Evolutionary conservation across 345 rosid species (phyloP).

Genomic region (Populus pruinosa): DNA sequence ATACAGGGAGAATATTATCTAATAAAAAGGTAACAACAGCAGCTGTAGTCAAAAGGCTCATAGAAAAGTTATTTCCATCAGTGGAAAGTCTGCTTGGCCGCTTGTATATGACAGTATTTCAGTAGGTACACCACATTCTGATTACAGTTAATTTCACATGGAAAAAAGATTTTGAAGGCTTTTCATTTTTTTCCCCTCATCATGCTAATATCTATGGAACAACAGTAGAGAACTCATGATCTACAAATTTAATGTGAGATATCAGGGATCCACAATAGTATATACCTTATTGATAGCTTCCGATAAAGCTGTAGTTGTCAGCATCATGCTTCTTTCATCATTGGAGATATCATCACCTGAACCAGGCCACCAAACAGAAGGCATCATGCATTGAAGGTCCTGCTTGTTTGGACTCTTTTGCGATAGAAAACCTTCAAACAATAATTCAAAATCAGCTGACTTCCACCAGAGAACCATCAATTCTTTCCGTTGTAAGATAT

Average conservation of each 20-base stretch:
- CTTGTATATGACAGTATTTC: neutral
- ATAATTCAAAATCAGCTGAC: conserved; percentile 59
- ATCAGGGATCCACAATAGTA: neutral
- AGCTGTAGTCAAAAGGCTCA: neutral
- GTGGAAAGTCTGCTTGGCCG: neutral
- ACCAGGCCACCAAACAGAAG: conserved; percentile 99
- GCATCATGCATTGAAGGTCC: conserved; percentile 82
- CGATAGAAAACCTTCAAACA: conserved; percentile 86
- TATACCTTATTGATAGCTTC: conserved; percentile 78
- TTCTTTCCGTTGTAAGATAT: conserved; percentile 67
- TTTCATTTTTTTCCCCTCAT: neutral
- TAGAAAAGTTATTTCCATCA: neutral
- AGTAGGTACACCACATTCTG: neutral
- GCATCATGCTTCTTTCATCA: conserved; percentile 68
- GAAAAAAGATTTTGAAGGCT: neutral
- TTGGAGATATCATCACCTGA: conserved; percentile 71
- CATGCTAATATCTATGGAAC: neutral
- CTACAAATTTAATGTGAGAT: neutral
- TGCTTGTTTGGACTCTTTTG: conserved; percentile 68
- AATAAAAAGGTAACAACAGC: neutral
- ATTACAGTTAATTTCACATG: neutral
- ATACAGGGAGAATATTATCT: neutral
- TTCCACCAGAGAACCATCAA: conserved; percentile 88
- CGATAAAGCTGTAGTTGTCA: conserved; percentile 70
- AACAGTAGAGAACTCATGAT: neutral